Base-by-base conservation (phyloP, 208 protist species). In the Trypanosomatidae sp. region DNA sequence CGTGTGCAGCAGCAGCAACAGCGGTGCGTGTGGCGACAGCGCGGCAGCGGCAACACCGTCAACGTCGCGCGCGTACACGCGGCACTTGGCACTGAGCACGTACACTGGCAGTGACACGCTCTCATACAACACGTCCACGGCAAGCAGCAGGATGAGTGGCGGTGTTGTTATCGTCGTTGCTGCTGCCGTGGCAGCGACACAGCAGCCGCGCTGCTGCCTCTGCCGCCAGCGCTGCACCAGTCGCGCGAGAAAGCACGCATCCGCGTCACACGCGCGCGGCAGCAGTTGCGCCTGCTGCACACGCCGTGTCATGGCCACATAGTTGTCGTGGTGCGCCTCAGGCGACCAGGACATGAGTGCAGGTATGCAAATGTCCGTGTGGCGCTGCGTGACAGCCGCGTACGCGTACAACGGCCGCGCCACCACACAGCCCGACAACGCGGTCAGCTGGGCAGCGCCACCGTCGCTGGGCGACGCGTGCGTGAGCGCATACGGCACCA, bases 331-430 rank as follows among this genome's bases (percentile, higher is more conserved):
- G 45, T 92, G 83, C 57, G 67, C 65, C 10, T 18, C 49, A 41
- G 66, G 66, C n/a, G 63, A 66, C 78, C 83, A 92, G 41, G 56
- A 44, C 74, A 81, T 71, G 22, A 92, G 54, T 1, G 61, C 50
- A 0, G 83, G 78, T 22, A 88, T 76, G 56, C 83, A 92, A 13
- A 66, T 65, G 47, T 92, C 83, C 2, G 83, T 92, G 16, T 53
- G 30, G 25, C 83, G 77, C 57, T 92, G 83, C 13, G 58, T 60
- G 7, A 92, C 65, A 6, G 65, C 83, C 10, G 61, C 60, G 46
- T 68, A 83, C 7, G 46, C 40, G 24, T 71, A 54, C 1, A 61
- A 46, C 3, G 35, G n/a, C n/a, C n/a, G n/a, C n/a, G n/a, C n/a
- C n/a, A n/a, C 19, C 11, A 15, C 35, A 1, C 15, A 13, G 25